phyloP scores from a whole-genome alignment of 257 asterid genomes.

The Nicotiana sylvestris region DNA sequence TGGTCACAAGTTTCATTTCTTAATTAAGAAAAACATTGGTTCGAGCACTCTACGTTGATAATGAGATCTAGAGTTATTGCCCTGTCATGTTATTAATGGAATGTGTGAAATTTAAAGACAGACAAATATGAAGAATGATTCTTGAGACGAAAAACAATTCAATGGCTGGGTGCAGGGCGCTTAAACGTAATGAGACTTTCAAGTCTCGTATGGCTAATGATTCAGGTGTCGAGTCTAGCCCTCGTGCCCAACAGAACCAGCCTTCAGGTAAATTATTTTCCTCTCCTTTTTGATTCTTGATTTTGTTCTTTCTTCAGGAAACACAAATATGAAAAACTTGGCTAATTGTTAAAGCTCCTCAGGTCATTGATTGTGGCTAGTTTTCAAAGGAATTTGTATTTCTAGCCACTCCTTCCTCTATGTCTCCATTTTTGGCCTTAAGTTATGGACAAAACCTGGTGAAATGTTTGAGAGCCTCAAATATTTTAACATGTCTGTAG shows the following conservation, averaged over 20 bases:
- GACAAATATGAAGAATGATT: slow-evolving; percentile 8
- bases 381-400: background rate
- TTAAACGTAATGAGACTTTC: too few species aligned
- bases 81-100: slow-evolving; percentile 17
- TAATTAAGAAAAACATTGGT: slow-evolving; percentile 27
- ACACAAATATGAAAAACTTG: background rate
- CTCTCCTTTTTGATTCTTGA: background rate
- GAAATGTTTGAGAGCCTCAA: background rate
- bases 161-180: background rate
- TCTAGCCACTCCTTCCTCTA: background rate
- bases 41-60: slow-evolving; percentile 37
- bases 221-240: slow-evolving; percentile 9
- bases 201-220: slow-evolving; percentile 21
- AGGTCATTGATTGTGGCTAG: background rate
- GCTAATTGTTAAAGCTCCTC: background rate
- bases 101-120: slow-evolving; percentile 19
- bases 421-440: too few species aligned
- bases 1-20: background rate
- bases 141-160: slow-evolving; percentile 8
- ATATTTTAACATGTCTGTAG: background rate
- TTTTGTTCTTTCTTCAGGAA: background rate
- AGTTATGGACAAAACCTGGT: background rate
- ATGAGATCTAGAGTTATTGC: too few species aligned
- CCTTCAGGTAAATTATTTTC: slow-evolving; percentile 30
- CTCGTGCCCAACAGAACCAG: slow-evolving; percentile 11